These are phyloP conservation scores for Heterobasidion parviporum DNA, from an alignment of 1,284 basidiomycete genomes.

Conservation along the genomic window DNA sequence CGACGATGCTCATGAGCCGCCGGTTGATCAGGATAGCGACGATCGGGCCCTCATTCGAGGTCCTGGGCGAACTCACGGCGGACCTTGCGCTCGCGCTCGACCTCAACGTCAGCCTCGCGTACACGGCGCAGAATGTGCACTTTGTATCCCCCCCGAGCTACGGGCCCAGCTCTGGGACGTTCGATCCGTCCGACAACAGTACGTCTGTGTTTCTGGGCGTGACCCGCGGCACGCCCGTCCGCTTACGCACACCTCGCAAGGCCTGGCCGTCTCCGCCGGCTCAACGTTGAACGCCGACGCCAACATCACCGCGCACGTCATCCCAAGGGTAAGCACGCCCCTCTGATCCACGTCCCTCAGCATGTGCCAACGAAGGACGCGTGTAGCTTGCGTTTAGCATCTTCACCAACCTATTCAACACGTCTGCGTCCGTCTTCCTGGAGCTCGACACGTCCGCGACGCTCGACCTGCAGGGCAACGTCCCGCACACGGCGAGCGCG, in stretches of 20 bases:
- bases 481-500: conserved; percentile 11
- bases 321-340: conserved; percentile 26
- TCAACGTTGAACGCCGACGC: background rate
- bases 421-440: conserved; percentile 31
- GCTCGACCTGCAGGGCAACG: conserved; percentile 12
- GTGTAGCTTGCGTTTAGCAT: conserved; percentile 27
- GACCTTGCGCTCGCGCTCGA: background rate
- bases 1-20: no score
- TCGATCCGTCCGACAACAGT: background rate
- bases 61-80: background rate
- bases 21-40: background rate
- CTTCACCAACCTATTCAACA: conserved; percentile 26
- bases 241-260: background rate
- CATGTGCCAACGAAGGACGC: conserved; percentile 14
- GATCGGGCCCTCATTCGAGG: background rate
- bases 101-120: background rate
- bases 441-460: conserved; percentile 35
- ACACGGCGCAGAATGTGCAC: background rate
- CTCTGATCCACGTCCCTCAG: background rate
- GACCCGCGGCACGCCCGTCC: no score
- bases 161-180: background rate
- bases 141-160: background rate
- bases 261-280: conserved; percentile 7
- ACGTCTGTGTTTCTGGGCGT: background rate
- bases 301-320: conserved; percentile 35